Evolutionary conservation across 768 basidiomycete species (phyloP), one percentile per base, ranked within the genome.

Genomic region (Boletus reticulatus): DNA sequence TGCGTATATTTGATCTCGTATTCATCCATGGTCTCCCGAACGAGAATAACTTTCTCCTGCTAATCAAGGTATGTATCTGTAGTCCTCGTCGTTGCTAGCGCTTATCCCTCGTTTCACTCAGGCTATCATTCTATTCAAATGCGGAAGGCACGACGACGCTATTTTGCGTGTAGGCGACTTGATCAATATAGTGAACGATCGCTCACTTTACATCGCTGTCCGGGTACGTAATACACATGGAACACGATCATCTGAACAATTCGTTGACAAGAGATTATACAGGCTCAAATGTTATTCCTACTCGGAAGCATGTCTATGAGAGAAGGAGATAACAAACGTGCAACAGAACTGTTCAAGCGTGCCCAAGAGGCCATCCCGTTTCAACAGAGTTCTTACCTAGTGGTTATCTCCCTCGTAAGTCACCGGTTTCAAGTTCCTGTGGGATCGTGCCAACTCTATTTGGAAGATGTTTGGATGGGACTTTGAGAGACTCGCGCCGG

Each of bases 401-500:
- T 19, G 4, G 1, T 37, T 13, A 22, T 24, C 27, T 48, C 54
- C 2, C 41, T 54, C 1, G 43, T 51, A 32, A 31, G 31, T 6
- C 0, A 5, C 9, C 6, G 1, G 1, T n/a, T 45, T 27, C 0
- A 1, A 19, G 5, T 7, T 5, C 3, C 6, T 20, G 7, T 53
- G 34, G 5, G 8, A 6, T 16, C 6, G 8, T 4, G 24, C 32
- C 11, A 24, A 53, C 41, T 38, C 31, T 6, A 1, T 16, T 49
- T 17, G 8, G 27, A 42, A 60, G 50, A 39, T 60, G 5, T 60
- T 59, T 24, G 62, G 53, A 1, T 62, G 62, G 62, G 20, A 51
- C n/a, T 55, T 63, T 42, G 57, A 62, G 2, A 20, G 32, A 12
- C 62, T 55, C 9, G 42, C 37, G 12, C 34, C 34, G 0, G 34